Evolutionary conservation across 2,329 filamentous ascomycete genomes (phyloP).

Genomic region (Nemania serpens): DNA sequence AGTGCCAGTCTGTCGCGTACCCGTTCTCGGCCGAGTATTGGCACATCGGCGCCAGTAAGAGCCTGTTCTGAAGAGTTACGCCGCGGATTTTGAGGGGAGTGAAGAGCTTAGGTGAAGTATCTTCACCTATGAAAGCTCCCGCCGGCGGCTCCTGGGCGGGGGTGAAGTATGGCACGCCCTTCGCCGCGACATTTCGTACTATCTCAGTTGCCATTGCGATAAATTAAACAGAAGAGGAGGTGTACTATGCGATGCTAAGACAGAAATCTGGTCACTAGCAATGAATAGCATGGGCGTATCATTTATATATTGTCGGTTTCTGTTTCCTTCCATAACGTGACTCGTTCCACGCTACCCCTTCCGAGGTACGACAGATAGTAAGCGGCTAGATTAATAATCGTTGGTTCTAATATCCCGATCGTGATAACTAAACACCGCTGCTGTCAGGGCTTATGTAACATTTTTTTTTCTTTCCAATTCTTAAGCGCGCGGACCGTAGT

Average conservation of each 20-base stretch:
- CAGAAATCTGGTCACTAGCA: too few species aligned
- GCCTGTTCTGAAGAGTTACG: slow-evolving; percentile 51
- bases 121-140: slow-evolving; percentile 41
- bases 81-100: slow-evolving; percentile 53
- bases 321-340: too few species aligned
- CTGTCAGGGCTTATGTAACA: too few species aligned
- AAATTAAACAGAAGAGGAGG: background rate
- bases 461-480: too few species aligned
- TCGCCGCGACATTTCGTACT: background rate
- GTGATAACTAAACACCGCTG: too few species aligned
- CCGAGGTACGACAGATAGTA: too few species aligned
- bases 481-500: too few species aligned
- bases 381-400: too few species aligned
- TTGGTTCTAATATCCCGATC: background rate
- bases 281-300: too few species aligned
- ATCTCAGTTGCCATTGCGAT: background rate
- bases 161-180: slow-evolving; percentile 49
- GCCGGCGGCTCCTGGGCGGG: slow-evolving; percentile 47
- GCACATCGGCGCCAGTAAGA: slow-evolving; percentile 54
- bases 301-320: too few species aligned
- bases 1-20: slow-evolving; percentile 72
- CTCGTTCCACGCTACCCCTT: too few species aligned
- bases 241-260: too few species aligned
- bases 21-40: slow-evolving; percentile 54
- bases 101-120: slow-evolving; percentile 57